These are phyloP conservation scores for Spathaspora arborariae DNA, from an alignment of 805 yeast genomes.

Conservation along the genomic window DNA sequence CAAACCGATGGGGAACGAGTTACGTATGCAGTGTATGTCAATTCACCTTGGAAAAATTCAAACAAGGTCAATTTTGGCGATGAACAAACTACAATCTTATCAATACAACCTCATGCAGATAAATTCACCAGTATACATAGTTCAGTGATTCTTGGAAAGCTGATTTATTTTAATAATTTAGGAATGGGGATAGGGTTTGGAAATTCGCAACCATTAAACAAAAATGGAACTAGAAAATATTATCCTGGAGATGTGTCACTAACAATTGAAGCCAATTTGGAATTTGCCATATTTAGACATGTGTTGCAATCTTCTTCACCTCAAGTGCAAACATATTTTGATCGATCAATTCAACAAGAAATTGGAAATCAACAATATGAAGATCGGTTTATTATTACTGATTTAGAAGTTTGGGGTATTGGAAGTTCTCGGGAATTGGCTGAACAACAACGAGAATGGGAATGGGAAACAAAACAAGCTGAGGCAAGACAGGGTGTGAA, in stretches of 20 bases:
- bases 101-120: constrained; percentile 64
- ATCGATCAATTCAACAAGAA: constrained; percentile 18
- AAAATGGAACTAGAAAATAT: constrained; percentile 42
- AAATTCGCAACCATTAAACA: constrained; percentile 55
- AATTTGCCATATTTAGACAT: constrained; percentile 77
- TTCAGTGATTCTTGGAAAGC: constrained; percentile 30
- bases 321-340: constrained; percentile 21
- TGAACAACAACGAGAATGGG: constrained; percentile 77
- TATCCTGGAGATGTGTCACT: constrained; percentile 76
- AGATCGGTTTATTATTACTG: constrained; percentile 64
- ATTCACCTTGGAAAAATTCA: constrained; percentile 74
- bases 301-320: constrained; percentile 34
- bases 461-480: constrained; percentile 89
- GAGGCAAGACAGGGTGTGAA: constrained; percentile 72
- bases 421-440: constrained; percentile 76
- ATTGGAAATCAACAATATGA: constrained; percentile 44
- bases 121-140: constrained; percentile 31
- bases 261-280: constrained; percentile 73
- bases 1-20: constrained; percentile 41
- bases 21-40: constrained; percentile 61
- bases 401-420: constrained; percentile 88
- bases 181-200: constrained; percentile 90
- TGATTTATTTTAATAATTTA: constrained; percentile 62
- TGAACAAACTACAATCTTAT: constrained; percentile 51
- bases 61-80: constrained; percentile 74